phyloP scores from a whole-genome alignment of 1,139 yeast species.

The Candida tunisiensis region DNA sequence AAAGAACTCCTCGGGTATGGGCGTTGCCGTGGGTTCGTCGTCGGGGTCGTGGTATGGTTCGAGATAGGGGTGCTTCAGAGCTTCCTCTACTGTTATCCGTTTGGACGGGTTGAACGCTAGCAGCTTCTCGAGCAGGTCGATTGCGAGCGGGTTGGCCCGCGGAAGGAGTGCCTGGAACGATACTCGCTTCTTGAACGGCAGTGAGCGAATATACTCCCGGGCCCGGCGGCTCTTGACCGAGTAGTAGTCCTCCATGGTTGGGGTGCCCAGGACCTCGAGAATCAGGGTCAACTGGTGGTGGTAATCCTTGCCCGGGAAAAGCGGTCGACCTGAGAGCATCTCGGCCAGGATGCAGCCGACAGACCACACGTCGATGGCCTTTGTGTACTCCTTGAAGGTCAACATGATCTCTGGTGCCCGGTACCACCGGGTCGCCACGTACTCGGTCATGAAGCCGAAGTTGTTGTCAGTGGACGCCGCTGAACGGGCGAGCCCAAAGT shows the following conservation, averaged over 20 bases:
- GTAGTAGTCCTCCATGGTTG: conserved; percentile 62
- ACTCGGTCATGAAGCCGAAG: conserved; percentile 78
- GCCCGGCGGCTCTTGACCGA: conserved; percentile 76
- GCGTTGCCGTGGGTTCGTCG: conserved; percentile 68
- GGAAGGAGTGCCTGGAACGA: conserved; percentile 40
- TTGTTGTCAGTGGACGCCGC: conserved; percentile 37
- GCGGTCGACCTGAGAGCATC: conserved; percentile 70
- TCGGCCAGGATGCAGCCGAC: conserved; percentile 95
- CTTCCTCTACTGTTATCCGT: conserved; percentile 66
- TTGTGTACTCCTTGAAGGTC: conserved; percentile 81
- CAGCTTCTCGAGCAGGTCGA: conserved; percentile 61
- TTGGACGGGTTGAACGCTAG: conserved; percentile 67
- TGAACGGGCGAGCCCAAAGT: conserved; percentile 79
- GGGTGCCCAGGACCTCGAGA: conserved; percentile 83
- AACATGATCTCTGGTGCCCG: conserved; percentile 96
- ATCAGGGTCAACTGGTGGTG: conserved; percentile 78
- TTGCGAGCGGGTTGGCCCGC: conserved; percentile 44
- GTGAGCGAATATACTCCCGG: conserved; percentile 61
- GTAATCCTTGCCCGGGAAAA: conserved; percentile 91
- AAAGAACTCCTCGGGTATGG: conserved; percentile 64
- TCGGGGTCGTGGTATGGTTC: conserved; percentile 62
- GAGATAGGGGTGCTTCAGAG: conserved; percentile 70
- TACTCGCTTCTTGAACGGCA: conserved; percentile 46
- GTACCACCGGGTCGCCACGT: conserved; percentile 96
- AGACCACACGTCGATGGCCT: conserved; percentile 94